Base-by-base conservation (phyloP, 2,329 filamentous ascomycete species). In the Xylaria sp. region DNA sequence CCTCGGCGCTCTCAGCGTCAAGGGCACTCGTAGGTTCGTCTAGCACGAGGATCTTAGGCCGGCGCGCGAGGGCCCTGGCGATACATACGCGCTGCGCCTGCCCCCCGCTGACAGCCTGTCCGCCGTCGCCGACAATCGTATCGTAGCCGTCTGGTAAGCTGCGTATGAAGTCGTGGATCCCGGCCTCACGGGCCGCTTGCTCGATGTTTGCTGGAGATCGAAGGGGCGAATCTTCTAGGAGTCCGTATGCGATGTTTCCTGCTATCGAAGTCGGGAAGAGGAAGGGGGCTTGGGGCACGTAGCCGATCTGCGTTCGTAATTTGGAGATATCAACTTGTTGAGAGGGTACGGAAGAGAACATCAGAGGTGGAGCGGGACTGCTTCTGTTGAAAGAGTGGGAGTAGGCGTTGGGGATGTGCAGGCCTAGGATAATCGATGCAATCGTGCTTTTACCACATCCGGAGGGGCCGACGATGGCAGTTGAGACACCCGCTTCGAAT, bases 381-480 rank as follows among this genome's bases (percentile, higher is more conserved):
- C n/a, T 19, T 12, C n/a, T 17, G 14, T 19, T 14, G 8, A 15
- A 2, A 2, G 46, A 43, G 37, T 55, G 33, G 9, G 43, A 31
- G 4, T 56, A 15, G n/a, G 60, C 33, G 0, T 71, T 66, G 4
- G 83, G 81, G 1, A 75, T 67, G 68, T 95, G 92, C 0, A 97
- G 81, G 0, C 89, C 87, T 3, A 96, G 78, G 0, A 98, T 80
- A 0, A 98, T 78, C 0, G 90, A 86, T 0, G 90, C 84, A 37
- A 97, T 82, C 0, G 94, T 97, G 14, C 90, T 94, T 78, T 99
- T 98, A 0, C 95, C 94, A n/a, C 90, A 92, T 0, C 95, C 94
- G 0, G 93, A 97, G 0, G 85, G 79, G 0, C 94, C 94, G 2
- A 96, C 92, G 19, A 98, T 87, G 2, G 92, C 92, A 0, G 89